phyloP scores from a whole-genome alignment of 345 rosid genomes.

The Triadica sebifera region DNA sequence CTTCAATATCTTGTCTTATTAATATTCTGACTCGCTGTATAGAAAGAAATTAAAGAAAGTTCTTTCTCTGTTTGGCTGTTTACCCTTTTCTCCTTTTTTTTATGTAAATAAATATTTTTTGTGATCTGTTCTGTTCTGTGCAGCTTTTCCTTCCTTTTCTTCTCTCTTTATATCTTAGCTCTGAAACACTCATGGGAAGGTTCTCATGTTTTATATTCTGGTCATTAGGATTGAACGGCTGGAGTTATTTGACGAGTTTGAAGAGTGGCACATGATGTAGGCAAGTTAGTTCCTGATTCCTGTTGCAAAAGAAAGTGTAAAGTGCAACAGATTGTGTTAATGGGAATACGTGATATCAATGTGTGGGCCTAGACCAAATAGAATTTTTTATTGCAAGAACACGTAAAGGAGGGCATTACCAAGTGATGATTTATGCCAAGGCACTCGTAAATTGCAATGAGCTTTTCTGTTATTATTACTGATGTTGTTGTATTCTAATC shows the following conservation, averaged over 20 bases:
- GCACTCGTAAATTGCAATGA: conserved; percentile 12
- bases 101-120: not conserved
- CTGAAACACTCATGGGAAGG: conserved; percentile 13
- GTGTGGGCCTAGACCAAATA: conserved; percentile 11
- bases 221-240: conserved; percentile 75
- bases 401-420: conserved; percentile 3
- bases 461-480: conserved; percentile 7
- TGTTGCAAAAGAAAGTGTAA: conserved; percentile 11
- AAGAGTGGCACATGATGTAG: conserved; percentile 99
- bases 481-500: conserved; percentile 2
- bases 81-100: not conserved
- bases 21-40: conserved; percentile 13
- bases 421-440: not conserved
- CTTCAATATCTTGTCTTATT: conserved; percentile 21
- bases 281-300: conserved; percentile 44
- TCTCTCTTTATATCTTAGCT: not conserved
- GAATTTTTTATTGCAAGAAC: not conserved
- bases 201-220: conserved; percentile 28
- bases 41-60: conserved; percentile 23
- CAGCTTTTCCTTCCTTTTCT: not conserved
- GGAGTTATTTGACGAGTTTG: conserved; percentile 94
- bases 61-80: conserved; percentile 15
- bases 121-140: not conserved
- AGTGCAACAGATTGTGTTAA: not conserved
- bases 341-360: conserved; percentile 2